Evolutionary conservation across 164 flowering plant genomes (phyloP).

Genomic region (Taxillus chinensis): DNA sequence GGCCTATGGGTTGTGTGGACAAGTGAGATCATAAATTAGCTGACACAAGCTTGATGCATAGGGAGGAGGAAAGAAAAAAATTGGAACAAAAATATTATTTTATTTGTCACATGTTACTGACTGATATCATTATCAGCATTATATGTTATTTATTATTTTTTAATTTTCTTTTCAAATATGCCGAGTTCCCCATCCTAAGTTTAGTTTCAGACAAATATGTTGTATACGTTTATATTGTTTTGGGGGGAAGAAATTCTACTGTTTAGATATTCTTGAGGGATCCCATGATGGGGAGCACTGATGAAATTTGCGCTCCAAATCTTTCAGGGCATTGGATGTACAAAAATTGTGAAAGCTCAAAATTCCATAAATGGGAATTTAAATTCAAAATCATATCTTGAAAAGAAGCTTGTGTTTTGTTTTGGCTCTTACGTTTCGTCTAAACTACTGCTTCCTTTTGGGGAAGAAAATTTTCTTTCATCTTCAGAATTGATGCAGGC

Average conservation of each 20-base stretch:
- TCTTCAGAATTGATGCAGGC: conserved; percentile 71
- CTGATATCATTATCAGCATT: too few relatives aligned
- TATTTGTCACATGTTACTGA: too few relatives aligned
- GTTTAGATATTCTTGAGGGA: neutral
- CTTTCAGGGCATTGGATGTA: conserved; percentile 84
- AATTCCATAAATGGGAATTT: conserved; percentile 57
- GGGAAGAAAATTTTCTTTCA: conserved; percentile 82
- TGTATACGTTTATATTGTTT: too few relatives aligned
- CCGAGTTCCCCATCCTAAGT: too few relatives aligned
- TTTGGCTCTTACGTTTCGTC: conserved; percentile 90
- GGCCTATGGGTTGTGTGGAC: too few relatives aligned
- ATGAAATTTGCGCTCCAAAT: conserved; percentile 3
- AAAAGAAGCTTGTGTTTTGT: conserved; percentile 90
- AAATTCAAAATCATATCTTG: conserved; percentile 80
- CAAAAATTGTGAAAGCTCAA: conserved; percentile 75
- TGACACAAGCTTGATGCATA: too few relatives aligned
- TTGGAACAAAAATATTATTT: too few relatives aligned
- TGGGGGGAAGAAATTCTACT: neutral
- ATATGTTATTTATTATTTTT: too few relatives aligned
- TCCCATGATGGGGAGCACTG: neutral
- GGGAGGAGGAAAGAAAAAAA: too few relatives aligned
- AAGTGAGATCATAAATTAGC: too few relatives aligned
- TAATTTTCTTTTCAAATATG: too few relatives aligned
- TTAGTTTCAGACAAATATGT: too few relatives aligned
- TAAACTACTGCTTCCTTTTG: conserved; percentile 81